Base-by-base conservation (phyloP, 306 rosid genomes). In the Vachellia pachyceras region DNA sequence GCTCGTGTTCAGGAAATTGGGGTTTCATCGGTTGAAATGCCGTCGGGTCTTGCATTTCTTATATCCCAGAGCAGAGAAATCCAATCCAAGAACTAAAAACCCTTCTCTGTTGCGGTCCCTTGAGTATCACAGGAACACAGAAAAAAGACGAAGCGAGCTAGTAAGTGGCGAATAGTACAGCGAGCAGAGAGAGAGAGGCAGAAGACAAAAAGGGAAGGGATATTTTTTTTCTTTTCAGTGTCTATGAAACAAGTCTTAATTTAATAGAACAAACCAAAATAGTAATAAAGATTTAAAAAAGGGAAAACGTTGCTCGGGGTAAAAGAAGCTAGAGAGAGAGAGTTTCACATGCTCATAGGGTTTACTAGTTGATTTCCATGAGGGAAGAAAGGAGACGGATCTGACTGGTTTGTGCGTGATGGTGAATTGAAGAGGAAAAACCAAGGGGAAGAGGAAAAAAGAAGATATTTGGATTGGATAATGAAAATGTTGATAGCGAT, bases 1-100 rank as follows among this genome's bases (percentile, higher is more conserved):
- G 94, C 44, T 94, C 98, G 79, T 88, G 98, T 74, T 94, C 98
- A 6, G 97, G 95, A 82, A 90, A 94, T 0, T 86, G 92, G 76
- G 98, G 88, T 72, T 91, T 83, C 12, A 89, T 54, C 39, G 90
- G 41, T 15, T 87, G 93, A 8, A 82, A 82, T n/a, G 87, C 20
- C 14, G 84, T 76, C 29, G 95, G 90, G 85, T 86, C 95, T 82
- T 90, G 95, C 98, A 92, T 92, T 86, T 86, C 73, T 85, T 58
- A 18, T 52, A 17, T 5, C 0, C 11, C 6, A 6, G 22, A 40
- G 69, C 3, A 37, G 5, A 50, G 18, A 25, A 29, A 57, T 63
- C 39, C 8, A 81, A 40, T n/a, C 46, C 77, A 3, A 17, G 35
- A 64, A 33, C 54, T 8, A 9, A 42, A n/a, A 42, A n/a, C n/a